phyloP scores from a whole-genome alignment of 768 basidiomycete species.

The Solioccasus polychromus region DNA sequence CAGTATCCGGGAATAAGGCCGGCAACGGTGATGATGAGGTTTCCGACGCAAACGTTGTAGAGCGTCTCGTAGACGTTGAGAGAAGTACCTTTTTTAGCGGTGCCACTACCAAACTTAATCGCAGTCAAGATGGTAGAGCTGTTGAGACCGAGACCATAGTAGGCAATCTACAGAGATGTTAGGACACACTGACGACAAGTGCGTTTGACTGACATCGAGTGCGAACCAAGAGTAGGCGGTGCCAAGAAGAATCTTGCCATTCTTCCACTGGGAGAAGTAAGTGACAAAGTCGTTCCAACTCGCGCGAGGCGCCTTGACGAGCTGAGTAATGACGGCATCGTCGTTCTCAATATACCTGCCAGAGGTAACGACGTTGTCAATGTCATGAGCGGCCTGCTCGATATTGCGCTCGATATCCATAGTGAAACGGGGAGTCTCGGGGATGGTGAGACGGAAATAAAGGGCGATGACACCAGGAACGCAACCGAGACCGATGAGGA shows the following conservation, averaged over 20 bases:
- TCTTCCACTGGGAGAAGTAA: slow-evolving; percentile 73
- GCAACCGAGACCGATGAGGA: slow-evolving; percentile 85
- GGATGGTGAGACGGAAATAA: slow-evolving; percentile 91
- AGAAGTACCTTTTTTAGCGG: slow-evolving; percentile 24
- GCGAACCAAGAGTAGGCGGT: slow-evolving; percentile 87
- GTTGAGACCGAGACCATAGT: slow-evolving; percentile 88
- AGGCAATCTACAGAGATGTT: slow-evolving; percentile 59
- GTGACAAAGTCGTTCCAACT: slow-evolving; percentile 60
- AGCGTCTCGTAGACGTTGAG: slow-evolving; percentile 53
- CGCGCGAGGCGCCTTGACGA: slow-evolving; percentile 68
- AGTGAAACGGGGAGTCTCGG: slow-evolving; percentile 89
- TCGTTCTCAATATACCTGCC: slow-evolving; percentile 51
- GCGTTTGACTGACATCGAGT: slow-evolving; percentile 56
- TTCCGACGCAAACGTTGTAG: slow-evolving; percentile 67
- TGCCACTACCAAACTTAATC: slow-evolving; percentile 59
- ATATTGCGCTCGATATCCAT: slow-evolving; percentile 84
- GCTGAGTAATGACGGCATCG: slow-evolving; percentile 45
- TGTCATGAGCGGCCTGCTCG: slow-evolving; percentile 69
- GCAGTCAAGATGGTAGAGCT: slow-evolving; percentile 69
- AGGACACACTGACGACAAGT: background rate
- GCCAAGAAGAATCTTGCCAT: slow-evolving; percentile 77
- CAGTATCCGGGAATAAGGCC: slow-evolving; percentile 82
- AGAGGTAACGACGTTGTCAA: slow-evolving; percentile 60
- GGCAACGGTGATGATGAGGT: slow-evolving; percentile 70
- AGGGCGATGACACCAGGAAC: slow-evolving; percentile 78